Percentiles rank a stretch among this genome's conserved stretches.
Conservation (phyloP, 805 yeast species). For the Yarrowia keelungensis region DNA sequence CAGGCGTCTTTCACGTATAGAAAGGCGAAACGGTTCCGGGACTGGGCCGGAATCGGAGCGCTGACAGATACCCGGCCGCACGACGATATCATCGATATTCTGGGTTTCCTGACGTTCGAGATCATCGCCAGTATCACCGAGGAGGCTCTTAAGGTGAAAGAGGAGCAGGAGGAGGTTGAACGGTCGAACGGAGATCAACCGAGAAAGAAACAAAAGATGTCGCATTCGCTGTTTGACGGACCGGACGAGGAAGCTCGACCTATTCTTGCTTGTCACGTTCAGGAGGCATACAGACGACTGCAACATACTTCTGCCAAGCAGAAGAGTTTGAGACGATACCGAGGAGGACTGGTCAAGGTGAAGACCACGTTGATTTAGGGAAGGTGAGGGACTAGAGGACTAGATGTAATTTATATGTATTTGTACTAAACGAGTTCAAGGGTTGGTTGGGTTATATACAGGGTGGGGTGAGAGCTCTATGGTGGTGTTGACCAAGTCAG, state of each 20-base stretch:
- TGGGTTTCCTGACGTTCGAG: conserved; percentile 95
- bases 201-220: conserved; percentile 25
- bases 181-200: conserved; percentile 58
- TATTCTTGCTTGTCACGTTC: conserved; percentile 76
- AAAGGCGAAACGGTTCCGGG: conserved; percentile 91
- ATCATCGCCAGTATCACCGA: conserved; percentile 95
- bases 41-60: conserved; percentile 90
- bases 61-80: conserved; percentile 89
- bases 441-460: too few relatives aligned
- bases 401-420: conserved; percentile 31
- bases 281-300: conserved; percentile 85
- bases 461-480: too few relatives aligned
- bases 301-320: conserved; percentile 66
- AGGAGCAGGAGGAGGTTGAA: conserved; percentile 64
- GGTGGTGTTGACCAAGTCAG: too few relatives aligned
- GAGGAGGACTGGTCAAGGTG: conserved; percentile 67
- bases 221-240: conserved; percentile 68
- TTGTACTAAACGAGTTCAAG: neutral
- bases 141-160: conserved; percentile 82
- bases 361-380: conserved; percentile 50
- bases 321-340: conserved; percentile 71
- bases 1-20: conserved; percentile 97
- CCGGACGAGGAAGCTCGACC: conserved; percentile 87
- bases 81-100: conserved; percentile 94
- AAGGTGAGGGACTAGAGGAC: neutral